Percentiles rank a stretch among this genome's conserved stretches.
Conservation (phyloP, 345 rosid genomes). For the Cardamine resedifolia region DNA sequence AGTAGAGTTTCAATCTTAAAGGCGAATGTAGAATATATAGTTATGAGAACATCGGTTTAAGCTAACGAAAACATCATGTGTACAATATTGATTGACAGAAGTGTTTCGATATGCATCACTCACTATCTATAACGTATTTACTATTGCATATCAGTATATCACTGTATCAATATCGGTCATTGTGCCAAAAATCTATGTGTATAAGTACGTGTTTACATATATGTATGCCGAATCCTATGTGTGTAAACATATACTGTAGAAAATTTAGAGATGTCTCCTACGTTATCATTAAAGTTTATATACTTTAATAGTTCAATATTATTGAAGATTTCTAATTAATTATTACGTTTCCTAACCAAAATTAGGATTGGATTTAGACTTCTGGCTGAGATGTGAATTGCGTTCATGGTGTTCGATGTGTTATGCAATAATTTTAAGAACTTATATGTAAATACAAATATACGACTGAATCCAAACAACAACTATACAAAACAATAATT, state of each 20-base stretch:
- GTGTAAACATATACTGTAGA: background rate
- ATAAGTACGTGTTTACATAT: background rate
- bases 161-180: background rate
- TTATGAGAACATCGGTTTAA: conserved; percentile 5
- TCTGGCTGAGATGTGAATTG: background rate
- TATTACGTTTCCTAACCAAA: background rate
- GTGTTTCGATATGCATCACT: conserved; percentile 27
- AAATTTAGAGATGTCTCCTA: background rate
- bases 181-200: background rate
- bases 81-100: background rate
- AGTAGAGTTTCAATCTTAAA: background rate
- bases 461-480: background rate
- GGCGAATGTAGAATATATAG: background rate
- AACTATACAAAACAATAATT: background rate
- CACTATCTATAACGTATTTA: background rate
- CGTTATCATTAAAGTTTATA: background rate
- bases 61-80: conserved; percentile 6
- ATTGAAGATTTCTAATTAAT: background rate
- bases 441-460: background rate
- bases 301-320: background rate
- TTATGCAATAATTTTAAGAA: background rate
- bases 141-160: background rate
- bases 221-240: background rate
- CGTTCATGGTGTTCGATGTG: background rate
- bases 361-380: background rate